Conservation (phyloP, 2,329 filamentous ascomycete species). For the Ophiostoma angusticollis region DNA sequence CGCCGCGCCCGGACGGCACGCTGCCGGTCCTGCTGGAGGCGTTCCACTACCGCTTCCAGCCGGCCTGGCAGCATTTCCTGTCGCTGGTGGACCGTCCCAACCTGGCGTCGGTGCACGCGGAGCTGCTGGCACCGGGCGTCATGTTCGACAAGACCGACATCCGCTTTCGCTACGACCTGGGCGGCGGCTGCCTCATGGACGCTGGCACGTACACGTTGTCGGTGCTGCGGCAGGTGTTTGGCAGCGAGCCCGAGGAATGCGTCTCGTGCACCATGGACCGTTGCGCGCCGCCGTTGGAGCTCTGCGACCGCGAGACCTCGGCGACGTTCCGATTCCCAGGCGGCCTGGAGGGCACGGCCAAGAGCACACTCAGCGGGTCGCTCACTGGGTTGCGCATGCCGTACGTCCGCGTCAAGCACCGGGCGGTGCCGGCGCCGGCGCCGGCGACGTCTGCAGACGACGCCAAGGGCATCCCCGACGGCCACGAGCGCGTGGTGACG, state of each 20-base stretch:
- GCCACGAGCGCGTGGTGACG: conserved; percentile 11
- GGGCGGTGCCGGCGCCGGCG: conserved; percentile 3
- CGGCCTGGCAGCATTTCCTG: conserved; percentile 31
- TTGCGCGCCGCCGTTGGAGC: conserved; percentile 21
- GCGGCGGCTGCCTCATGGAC: conserved; percentile 22
- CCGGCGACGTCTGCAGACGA: background rate
- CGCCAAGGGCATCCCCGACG: background rate
- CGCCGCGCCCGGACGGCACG: conserved; percentile 15
- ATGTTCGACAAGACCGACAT: conserved; percentile 27
- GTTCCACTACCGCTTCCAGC: conserved; percentile 38
- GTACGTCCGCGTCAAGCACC: conserved; percentile 3
- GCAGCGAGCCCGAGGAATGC: conserved; percentile 26
- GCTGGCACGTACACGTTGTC: conserved; percentile 25
- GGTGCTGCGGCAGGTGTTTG: conserved; percentile 27
- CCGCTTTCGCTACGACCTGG: conserved; percentile 13
- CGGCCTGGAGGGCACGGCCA: conserved; percentile 23
- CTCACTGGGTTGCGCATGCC: background rate
- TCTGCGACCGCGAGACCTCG: conserved; percentile 22
- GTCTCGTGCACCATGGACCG: conserved; percentile 19
- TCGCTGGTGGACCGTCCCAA: conserved; percentile 24
- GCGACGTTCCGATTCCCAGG: conserved; percentile 27
- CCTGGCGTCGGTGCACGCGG: conserved; percentile 23
- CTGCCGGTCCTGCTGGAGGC: conserved; percentile 38
- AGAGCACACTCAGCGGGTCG: conserved; percentile 8
- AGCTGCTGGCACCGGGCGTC: conserved; percentile 20